Percentiles rank a stretch among this genome's conserved stretches.
phyloP scores from a whole-genome alignment of 805 yeast genomes.

The Barnettozyma pratensis region DNA sequence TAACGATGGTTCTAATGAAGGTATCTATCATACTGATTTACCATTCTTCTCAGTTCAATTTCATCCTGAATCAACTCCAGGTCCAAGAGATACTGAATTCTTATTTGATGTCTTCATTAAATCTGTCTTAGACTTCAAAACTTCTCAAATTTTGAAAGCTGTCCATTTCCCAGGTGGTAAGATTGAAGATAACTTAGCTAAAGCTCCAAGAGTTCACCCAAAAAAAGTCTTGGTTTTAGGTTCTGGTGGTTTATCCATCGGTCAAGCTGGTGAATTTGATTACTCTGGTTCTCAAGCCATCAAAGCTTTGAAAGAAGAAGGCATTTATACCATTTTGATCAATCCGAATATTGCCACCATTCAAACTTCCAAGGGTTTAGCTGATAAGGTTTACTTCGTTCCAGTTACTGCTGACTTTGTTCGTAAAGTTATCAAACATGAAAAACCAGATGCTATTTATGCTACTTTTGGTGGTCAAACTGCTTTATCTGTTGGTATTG shows the following conservation, averaged over 20 bases:
- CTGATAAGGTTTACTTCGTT: constrained; percentile 94
- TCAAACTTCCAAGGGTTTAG: constrained; percentile 96
- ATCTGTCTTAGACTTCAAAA: constrained; percentile 61
- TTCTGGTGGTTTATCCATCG: constrained; percentile 97
- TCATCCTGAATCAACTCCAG: constrained; percentile 99
- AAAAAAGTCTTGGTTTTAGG: constrained; percentile 94
- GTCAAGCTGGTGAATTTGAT: constrained; percentile 99
- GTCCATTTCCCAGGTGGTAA: constrained; percentile 91
- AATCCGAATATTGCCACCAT: constrained; percentile 98
- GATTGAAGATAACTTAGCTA: constrained; percentile 64
- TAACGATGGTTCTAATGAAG: constrained; percentile 97
- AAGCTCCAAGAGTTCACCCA: constrained; percentile 74
- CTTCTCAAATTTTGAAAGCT: constrained; percentile 53
- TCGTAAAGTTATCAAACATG: constrained; percentile 89
- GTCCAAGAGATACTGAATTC: constrained; percentile 98
- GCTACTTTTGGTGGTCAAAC: constrained; percentile 99
- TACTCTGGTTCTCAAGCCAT: constrained; percentile 99
- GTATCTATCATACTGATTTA: constrained; percentile 82
- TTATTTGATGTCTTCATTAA: constrained; percentile 89
- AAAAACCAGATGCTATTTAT: constrained; percentile 95
- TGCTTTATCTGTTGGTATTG: constrained; percentile 92
- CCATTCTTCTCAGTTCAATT: constrained; percentile 98
- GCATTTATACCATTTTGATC: constrained; percentile 90
- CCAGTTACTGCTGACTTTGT: constrained; percentile 98
- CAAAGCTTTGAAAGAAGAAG: constrained; percentile 96